phyloP scores from a whole-genome alignment of 2,329 filamentous ascomycete genomes.

The Fusarium brachygibbosum region DNA sequence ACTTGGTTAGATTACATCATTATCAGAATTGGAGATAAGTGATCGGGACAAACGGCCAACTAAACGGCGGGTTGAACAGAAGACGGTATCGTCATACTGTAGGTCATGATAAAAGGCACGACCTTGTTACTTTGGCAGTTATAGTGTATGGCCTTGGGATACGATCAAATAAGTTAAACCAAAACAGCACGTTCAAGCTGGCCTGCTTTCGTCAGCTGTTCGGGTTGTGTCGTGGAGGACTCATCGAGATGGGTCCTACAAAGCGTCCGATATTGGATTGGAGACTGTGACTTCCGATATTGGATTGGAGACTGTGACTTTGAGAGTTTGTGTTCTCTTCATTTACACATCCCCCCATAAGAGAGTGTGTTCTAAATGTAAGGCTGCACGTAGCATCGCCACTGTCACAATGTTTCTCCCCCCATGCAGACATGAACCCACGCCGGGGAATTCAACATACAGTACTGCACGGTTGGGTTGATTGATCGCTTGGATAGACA shows the following conservation, averaged over 20 bases:
- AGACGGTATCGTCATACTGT: neutral
- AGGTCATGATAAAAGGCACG: neutral
- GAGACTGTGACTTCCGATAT: neutral
- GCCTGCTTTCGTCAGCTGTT: conserved; percentile 8
- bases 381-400: conserved; percentile 1
- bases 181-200: conserved; percentile 9
- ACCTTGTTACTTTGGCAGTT: conserved; percentile 19
- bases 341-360: neutral
- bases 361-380: neutral
- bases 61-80: neutral
- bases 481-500: neutral
- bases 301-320: neutral
- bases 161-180: conserved; percentile 7
- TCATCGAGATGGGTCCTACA: conserved; percentile 16
- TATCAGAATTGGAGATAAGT: conserved; percentile 10
- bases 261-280: conserved; percentile 3
- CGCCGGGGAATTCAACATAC: conserved; percentile 24
- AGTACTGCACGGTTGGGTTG: neutral
- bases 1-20: conserved; percentile 29
- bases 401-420: conserved; percentile 9
- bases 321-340: no score
- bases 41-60: conserved; percentile 7
- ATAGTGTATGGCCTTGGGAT: conserved; percentile 1
- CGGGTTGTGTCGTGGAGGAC: conserved; percentile 13
- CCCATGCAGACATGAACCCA: conserved; percentile 28